Conservation (phyloP, 164 flowering plant species). For the Malania oleifera region DNA sequence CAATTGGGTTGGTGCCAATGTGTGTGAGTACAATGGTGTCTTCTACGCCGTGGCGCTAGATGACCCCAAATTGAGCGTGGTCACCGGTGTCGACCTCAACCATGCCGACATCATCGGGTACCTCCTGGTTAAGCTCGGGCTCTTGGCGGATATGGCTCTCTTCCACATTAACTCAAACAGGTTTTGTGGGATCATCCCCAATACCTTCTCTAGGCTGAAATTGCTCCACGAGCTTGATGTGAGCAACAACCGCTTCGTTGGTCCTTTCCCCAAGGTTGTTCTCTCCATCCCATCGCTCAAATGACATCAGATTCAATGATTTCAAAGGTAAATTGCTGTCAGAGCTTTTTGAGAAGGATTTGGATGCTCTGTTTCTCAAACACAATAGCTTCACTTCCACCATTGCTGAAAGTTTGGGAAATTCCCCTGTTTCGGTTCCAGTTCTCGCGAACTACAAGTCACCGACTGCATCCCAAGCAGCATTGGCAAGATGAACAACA, state of each 20-base stretch:
- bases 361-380: constrained; percentile 71
- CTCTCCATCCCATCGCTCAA: constrained; percentile 37
- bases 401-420: constrained; percentile 62
- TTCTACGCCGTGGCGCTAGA: constrained; percentile 60
- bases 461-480: constrained; percentile 65
- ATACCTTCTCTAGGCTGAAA: constrained; percentile 34
- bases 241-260: constrained; percentile 81
- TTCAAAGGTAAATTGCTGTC: constrained; percentile 69
- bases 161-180: constrained; percentile 71
- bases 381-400: constrained; percentile 52
- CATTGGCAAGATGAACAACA: constrained; percentile 58
- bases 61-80: constrained; percentile 39
- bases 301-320: constrained; percentile 63
- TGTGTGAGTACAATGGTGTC: constrained; percentile 63
- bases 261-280: constrained; percentile 57
- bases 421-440: constrained; percentile 55
- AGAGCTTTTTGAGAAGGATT: constrained; percentile 43
- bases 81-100: constrained; percentile 75
- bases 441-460: constrained; percentile 60
- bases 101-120: constrained; percentile 68
- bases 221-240: constrained; percentile 58
- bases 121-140: constrained; percentile 66
- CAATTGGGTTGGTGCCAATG: constrained; percentile 66
- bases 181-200: constrained; percentile 71
- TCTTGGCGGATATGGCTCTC: constrained; percentile 55